These are phyloP conservation scores for Stereum hirsutum DNA, from an alignment of 1,284 basidiomycete genomes.

Conservation along the genomic window DNA sequence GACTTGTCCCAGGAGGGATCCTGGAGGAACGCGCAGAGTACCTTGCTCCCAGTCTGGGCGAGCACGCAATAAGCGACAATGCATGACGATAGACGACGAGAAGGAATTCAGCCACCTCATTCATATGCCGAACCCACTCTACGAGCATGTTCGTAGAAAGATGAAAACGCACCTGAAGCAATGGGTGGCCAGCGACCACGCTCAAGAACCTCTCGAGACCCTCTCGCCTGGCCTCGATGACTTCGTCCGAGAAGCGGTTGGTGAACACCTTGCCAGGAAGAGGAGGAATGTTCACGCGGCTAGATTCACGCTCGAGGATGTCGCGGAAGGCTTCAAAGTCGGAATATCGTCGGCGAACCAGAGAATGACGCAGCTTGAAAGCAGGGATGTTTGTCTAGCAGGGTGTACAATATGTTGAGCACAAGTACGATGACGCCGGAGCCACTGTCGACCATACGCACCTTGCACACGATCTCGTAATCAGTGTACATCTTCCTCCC, in stretches of 20 bases:
- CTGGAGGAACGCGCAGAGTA: slow-evolving; percentile 94
- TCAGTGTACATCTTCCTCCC: slow-evolving; percentile 99
- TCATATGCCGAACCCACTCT: neutral
- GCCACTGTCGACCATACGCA: slow-evolving; percentile 24
- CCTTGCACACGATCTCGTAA: slow-evolving; percentile 98
- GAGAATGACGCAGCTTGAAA: slow-evolving; percentile 93
- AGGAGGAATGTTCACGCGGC: slow-evolving; percentile 94
- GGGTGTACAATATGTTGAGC: slow-evolving; percentile 1
- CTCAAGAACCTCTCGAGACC: slow-evolving; percentile 94
- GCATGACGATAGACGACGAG: neutral
- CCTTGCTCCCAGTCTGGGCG: slow-evolving; percentile 88
- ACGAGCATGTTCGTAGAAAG: too few relatives aligned
- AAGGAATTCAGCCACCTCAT: neutral
- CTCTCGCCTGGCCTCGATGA: slow-evolving; percentile 88
- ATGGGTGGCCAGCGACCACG: slow-evolving; percentile 94
- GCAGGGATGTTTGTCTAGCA: slow-evolving; percentile 97
- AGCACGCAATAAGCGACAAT: neutral
- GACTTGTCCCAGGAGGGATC: slow-evolving; percentile 78
- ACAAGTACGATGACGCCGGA: neutral
- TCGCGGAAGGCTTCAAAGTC: slow-evolving; percentile 99
- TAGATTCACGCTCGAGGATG: slow-evolving; percentile 94
- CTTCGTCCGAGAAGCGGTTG: slow-evolving; percentile 95
- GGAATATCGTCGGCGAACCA: slow-evolving; percentile 92
- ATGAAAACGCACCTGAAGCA: slow-evolving; percentile 82
- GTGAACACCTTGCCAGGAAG: slow-evolving; percentile 97